Percentiles rank a stretch among this genome's conserved stretches.
These are phyloP conservation scores for Tulasnella sp. DNA, from an alignment of 768 basidiomycete genomes.

Conservation along the genomic window DNA sequence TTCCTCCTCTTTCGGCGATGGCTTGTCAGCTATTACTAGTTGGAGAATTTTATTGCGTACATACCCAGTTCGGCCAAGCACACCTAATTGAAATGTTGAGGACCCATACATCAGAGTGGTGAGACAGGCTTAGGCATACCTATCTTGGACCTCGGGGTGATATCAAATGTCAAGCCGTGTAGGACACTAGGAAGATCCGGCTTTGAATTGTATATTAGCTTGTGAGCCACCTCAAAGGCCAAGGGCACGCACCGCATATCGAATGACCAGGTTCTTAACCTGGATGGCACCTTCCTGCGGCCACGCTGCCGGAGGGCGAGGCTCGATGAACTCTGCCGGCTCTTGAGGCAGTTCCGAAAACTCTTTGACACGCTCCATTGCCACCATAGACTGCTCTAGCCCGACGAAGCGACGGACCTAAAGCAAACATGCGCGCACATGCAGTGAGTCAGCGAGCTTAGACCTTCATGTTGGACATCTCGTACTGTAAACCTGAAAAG, in stretches of 20 bases:
- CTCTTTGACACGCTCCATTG: constrained; percentile 74
- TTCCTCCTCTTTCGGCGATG: constrained; percentile 57
- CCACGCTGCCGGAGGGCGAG: constrained; percentile 72
- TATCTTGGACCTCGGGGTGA: constrained; percentile 25
- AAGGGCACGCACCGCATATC: constrained; percentile 22
- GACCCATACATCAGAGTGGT: too few relatives aligned
- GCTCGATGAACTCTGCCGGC: constrained; percentile 74
- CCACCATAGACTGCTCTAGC: constrained; percentile 85
- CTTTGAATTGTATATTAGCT: constrained; percentile 28
- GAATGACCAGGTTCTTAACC: constrained; percentile 24
- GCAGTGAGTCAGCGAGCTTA: background rate
- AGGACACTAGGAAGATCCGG: constrained; percentile 81
- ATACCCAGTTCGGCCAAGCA: constrained; percentile 32
- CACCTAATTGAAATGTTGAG: constrained; percentile 62
- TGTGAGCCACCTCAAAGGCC: too few relatives aligned
- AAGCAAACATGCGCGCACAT: background rate
- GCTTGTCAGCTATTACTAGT: background rate
- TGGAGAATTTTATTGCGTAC: constrained; percentile 18
- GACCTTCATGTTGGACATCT: background rate
- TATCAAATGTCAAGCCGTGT: constrained; percentile 62
- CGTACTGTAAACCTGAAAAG: constrained; percentile 46
- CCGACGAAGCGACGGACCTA: constrained; percentile 72
- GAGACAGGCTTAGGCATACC: background rate
- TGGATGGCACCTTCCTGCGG: constrained; percentile 38
- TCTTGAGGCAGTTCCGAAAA: constrained; percentile 72